Evolutionary conservation across 75 land plant genomes (phyloP).

Genomic region (Sequoia sempervirens): DNA sequence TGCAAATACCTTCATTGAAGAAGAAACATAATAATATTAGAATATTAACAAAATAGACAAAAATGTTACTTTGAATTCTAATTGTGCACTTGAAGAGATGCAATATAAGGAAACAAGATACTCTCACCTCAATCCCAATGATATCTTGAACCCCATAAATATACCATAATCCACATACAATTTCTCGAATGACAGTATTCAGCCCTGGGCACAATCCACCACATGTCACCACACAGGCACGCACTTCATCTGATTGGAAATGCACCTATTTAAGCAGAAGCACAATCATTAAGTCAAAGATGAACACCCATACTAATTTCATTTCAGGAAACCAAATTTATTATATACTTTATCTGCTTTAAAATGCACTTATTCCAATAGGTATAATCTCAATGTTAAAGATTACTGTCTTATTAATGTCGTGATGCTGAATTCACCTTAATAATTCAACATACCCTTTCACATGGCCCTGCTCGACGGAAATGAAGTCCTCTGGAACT

Average conservation of each 20-base stretch:
- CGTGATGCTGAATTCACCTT: not conserved
- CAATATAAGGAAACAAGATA: not conserved
- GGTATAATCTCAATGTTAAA: not conserved
- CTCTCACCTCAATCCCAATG: slow-evolving; percentile 76
- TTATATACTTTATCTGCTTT: slow-evolving; percentile 66
- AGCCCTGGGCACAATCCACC: slow-evolving; percentile 97
- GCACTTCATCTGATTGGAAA: slow-evolving; percentile 84
- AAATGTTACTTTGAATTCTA: not conserved
- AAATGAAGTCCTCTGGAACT: slow-evolving; percentile 69
- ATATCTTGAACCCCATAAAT: slow-evolving; percentile 87
- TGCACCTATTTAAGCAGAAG: slow-evolving; percentile 55
- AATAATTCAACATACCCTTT: slow-evolving; percentile 37
- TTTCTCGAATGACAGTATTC: slow-evolving; percentile 92
- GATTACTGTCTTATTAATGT: not conserved
- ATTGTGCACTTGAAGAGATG: not conserved
- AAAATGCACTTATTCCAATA: slow-evolving; percentile 63
- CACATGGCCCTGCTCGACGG: slow-evolving; percentile 82
- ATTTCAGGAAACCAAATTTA: not conserved
- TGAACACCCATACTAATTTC: not conserved
- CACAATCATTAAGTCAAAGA: not conserved
- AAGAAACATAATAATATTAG: not conserved
- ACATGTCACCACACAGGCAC: slow-evolving; percentile 96
- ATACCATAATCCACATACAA: slow-evolving; percentile 81
- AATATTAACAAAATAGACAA: not conserved
- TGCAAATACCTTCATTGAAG: not conserved